These are phyloP conservation scores for Blechomonas ayalai DNA, from an alignment of 208 protist species.

Conservation along the genomic window DNA sequence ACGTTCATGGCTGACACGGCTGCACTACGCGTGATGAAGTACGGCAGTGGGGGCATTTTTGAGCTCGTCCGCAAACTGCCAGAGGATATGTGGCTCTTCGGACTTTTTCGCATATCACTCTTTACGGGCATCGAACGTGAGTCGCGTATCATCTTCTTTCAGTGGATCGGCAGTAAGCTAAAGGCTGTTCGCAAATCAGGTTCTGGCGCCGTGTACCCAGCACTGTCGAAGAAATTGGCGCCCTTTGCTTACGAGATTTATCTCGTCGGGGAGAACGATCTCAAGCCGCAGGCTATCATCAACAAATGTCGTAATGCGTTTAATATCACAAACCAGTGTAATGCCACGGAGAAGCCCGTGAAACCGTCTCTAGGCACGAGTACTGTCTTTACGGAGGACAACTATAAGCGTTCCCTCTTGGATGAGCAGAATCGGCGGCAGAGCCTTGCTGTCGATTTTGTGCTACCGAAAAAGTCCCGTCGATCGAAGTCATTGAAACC, in stretches of 20 bases:
- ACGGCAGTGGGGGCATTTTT: slow-evolving; percentile 64
- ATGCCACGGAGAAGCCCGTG: too few relatives aligned
- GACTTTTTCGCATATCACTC: slow-evolving; percentile 72
- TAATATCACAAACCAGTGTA: too few relatives aligned
- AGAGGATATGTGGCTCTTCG: slow-evolving; percentile 69
- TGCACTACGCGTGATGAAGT: slow-evolving; percentile 26
- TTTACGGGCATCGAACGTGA: slow-evolving; percentile 20
- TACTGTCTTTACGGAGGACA: slow-evolving; percentile 42
- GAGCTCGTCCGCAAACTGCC: slow-evolving; percentile 71
- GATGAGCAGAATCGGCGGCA: slow-evolving; percentile 17
- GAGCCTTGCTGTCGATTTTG: slow-evolving; percentile 14
- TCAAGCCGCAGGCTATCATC: slow-evolving; percentile 61
- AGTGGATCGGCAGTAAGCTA: slow-evolving; percentile 75
- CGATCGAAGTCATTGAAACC: too few relatives aligned
- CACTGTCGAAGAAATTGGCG: slow-evolving; percentile 47
- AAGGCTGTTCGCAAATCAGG: slow-evolving; percentile 31
- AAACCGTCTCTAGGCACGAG: too few relatives aligned
- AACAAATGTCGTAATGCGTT: slow-evolving; percentile 67
- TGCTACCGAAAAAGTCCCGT: slow-evolving; percentile 5
- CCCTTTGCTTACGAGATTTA: slow-evolving; percentile 72
- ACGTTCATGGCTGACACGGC: slow-evolving; percentile 51
- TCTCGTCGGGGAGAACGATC: slow-evolving; percentile 51
- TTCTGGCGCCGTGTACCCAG: slow-evolving; percentile 27
- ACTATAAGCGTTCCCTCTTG: slow-evolving; percentile 25
- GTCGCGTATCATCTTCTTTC: slow-evolving; percentile 69